Evolutionary conservation across 2,329 filamentous ascomycete species (phyloP), one percentile per base, ranked within the genome.

Genomic region (Fusarium tanahbumbuense): DNA sequence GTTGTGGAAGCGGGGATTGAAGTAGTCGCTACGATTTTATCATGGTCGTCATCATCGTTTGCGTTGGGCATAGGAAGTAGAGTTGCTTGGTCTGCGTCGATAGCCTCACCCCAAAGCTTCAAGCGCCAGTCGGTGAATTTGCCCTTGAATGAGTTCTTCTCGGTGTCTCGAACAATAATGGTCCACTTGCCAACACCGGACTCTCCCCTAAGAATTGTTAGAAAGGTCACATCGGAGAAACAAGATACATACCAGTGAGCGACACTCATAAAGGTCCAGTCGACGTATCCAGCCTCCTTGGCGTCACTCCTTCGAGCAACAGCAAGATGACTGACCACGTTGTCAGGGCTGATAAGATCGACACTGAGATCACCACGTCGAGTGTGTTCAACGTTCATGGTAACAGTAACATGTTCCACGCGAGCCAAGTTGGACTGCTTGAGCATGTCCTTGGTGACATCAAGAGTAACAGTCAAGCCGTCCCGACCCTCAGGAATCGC

Each of bases 251-350:
- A 94, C 92, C 94, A 99, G 79, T 99, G 96, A 69, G 91, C 94
- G 40, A 99, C 96, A 67, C 91, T 97, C 96, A 99, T 99, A 76
- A 99, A 99, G 0, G 95, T 98, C 96, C 96, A 99, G 81, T 98
- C 93, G 40, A 90, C 83, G 78, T 98, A 99, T 11, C 96, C 96
- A 23, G 82, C 80, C 1, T 82, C 78, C 37, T 86, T 87, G 2
- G 86, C 83, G 78, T 99, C 96, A 23, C 88, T 80, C 64, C 86
- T 86, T 70, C 96, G 91, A 3, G 91, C 84, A 15, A 90, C 92
- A 7, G 94, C 92, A 56, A 99, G 88, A 76, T 97, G 91, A 77
- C 93, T 97, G 68, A 93, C 84, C 61, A 98, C 83, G 12, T 93
- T 92, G 32, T 88, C 84, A 0, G 96, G 96, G 74, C 94, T 97